Percentiles rank a stretch among this genome's conserved stretches.
Conservation (phyloP, 2,329 filamentous ascomycete genomes). For the Waltergamsia citrina region DNA sequence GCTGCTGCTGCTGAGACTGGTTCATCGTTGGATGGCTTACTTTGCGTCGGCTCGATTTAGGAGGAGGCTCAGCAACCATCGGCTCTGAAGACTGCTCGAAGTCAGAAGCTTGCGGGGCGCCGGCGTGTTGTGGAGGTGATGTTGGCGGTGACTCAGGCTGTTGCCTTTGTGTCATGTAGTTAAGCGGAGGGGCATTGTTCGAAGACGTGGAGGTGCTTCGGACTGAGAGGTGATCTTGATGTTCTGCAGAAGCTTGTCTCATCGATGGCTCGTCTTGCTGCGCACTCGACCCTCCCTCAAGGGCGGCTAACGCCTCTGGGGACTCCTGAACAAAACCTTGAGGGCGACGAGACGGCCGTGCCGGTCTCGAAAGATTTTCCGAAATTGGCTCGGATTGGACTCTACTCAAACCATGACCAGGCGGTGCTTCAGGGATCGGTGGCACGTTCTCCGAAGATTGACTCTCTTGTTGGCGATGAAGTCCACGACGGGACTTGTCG, state of each 20-base stretch:
- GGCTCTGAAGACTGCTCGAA: slow-evolving; percentile 16
- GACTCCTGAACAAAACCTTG: slow-evolving; percentile 40
- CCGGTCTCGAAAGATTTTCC: slow-evolving; percentile 50
- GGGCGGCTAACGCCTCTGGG: slow-evolving; percentile 32
- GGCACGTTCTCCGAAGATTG: slow-evolving; percentile 25
- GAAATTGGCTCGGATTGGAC: slow-evolving; percentile 59
- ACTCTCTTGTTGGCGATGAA: slow-evolving; percentile 51
- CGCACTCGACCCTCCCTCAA: slow-evolving; percentile 27
- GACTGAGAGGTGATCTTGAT: slow-evolving; percentile 21
- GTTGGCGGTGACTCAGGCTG: slow-evolving; percentile 5
- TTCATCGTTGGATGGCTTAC: slow-evolving; percentile 1
- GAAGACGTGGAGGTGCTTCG: slow-evolving; percentile 14
- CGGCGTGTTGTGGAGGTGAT: neutral
- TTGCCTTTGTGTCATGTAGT: slow-evolving; percentile 48
- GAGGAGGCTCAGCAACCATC: slow-evolving; percentile 29
- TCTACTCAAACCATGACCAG: slow-evolving; percentile 44
- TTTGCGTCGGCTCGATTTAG: slow-evolving; percentile 31
- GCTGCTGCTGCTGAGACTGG: slow-evolving; percentile 5
- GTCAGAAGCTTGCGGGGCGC: neutral
- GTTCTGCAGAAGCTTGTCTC: slow-evolving; percentile 12
- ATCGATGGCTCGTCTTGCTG: slow-evolving; percentile 13
- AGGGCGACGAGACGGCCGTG: slow-evolving; percentile 30
- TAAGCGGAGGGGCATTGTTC: no score
- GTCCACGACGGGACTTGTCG: slow-evolving; percentile 65
- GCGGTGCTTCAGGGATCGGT: slow-evolving; percentile 33